Conservation (phyloP, 2,329 filamentous ascomycete species). For the Aspergillus caelatus region DNA sequence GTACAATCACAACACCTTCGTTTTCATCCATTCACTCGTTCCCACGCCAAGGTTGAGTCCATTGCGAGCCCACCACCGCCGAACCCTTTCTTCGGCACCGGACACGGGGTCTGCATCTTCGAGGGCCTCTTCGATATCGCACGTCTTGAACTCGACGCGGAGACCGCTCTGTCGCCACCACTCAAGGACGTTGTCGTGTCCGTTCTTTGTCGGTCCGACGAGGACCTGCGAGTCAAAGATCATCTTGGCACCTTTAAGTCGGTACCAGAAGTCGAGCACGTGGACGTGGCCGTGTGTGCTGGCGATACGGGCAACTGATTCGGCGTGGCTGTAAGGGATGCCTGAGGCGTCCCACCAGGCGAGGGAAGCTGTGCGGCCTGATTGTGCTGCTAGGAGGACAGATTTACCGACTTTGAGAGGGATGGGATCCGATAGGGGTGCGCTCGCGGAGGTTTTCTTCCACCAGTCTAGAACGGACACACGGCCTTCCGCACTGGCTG, state of each 20-base stretch:
- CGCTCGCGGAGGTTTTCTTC: conserved; percentile 68
- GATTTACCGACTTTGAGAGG: conserved; percentile 80
- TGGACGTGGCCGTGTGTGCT: conserved; percentile 82
- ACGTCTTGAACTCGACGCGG: conserved; percentile 88
- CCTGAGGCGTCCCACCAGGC: conserved; percentile 86
- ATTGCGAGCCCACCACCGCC: conserved; percentile 85
- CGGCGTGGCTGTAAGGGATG: conserved; percentile 77
- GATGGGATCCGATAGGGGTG: conserved; percentile 55
- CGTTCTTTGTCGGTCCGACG: conserved; percentile 83
- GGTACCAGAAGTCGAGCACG: conserved; percentile 81
- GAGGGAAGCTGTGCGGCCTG: conserved; percentile 75
- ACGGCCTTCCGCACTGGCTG: conserved; percentile 81
- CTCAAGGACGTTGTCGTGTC: conserved; percentile 80
- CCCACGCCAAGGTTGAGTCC: conserved; percentile 79
- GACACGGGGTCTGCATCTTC: conserved; percentile 74
- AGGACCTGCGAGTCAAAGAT: conserved; percentile 83
- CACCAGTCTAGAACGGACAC: conserved; percentile 92
- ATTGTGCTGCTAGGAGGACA: conserved; percentile 80
- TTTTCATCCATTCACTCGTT: conserved; percentile 88
- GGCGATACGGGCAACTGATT: conserved; percentile 80
- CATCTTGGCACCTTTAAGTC: conserved; percentile 73
- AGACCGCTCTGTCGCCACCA: conserved; percentile 82
- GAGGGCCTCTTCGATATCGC: conserved; percentile 91
- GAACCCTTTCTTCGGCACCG: conserved; percentile 70
- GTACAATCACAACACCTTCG: conserved; percentile 63